Conservation (phyloP, 1,284 basidiomycete genomes). For the Austroboletus niveus region DNA sequence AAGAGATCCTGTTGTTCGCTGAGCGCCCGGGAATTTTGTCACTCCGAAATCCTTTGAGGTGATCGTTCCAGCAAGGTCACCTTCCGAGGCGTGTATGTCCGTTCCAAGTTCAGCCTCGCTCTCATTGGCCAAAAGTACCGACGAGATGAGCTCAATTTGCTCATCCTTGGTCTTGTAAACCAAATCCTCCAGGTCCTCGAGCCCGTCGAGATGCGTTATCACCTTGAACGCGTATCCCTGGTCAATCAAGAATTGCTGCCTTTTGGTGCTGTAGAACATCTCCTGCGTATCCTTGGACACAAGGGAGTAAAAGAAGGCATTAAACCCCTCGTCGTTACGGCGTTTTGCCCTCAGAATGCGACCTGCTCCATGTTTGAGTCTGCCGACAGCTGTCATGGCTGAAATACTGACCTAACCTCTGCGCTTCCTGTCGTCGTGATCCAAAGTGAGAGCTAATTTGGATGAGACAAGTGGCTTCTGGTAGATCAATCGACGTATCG, state of each 20-base stretch:
- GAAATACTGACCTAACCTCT: conserved; percentile 72
- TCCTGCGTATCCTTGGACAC: conserved; percentile 99
- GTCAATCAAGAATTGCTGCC: conserved; percentile 98
- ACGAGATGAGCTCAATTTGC: conserved; percentile 93
- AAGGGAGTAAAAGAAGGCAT: conserved; percentile 99
- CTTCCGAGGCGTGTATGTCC: conserved; percentile 75
- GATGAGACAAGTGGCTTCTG: conserved; percentile 98
- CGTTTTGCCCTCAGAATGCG: conserved; percentile 97
- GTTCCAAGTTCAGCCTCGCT: conserved; percentile 87
- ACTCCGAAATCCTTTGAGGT: conserved; percentile 73
- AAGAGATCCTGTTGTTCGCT: conserved; percentile 83
- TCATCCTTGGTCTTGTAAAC: conserved; percentile 91
- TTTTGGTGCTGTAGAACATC: conserved; percentile 99
- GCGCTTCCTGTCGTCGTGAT: conserved; percentile 96
- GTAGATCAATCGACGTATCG: conserved; percentile 98
- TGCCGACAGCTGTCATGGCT: conserved; percentile 17
- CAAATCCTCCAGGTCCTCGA: conserved; percentile 83
- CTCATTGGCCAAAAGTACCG: conserved; percentile 90
- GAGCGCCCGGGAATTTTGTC: conserved; percentile 64
- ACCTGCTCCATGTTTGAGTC: conserved; percentile 43
- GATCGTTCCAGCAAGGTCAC: conserved; percentile 77
- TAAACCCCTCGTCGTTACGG: conserved; percentile 98
- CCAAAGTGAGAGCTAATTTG: conserved; percentile 99
- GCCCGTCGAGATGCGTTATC: conserved; percentile 95
- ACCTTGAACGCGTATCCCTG: conserved; percentile 99